Base-by-base conservation (phyloP, 768 basidiomycete species). In the Pleurotus ostreatus region DNA sequence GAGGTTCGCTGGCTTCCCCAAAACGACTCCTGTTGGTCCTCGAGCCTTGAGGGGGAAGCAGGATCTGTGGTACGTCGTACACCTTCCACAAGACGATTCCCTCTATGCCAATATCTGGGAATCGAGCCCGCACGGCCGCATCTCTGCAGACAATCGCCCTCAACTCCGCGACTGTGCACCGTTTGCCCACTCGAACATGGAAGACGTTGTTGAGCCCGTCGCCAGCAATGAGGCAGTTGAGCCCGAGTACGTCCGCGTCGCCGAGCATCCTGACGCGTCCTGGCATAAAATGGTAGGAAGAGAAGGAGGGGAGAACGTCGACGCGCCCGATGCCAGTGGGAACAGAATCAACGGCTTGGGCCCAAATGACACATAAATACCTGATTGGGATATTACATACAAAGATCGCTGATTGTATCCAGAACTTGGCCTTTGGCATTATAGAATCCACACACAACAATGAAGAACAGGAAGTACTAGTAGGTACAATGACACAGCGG, bases 371-470 rank as follows among this genome's bases (percentile, higher is more conserved):
- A 53, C 51, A 39, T 41, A 53, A 53, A 53, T 53, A 41, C 51
- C 51, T 41, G 34, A 37, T 53, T 53, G 51, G 51, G 51, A n/a
- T 53, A 49, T 41, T 41, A 53, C 51, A 53, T 43, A 41, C 51
- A 41, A 53, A 53, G 23, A 12, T n/a, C 26, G 30, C 22, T 49
- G 25, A 30, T 18, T 39, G n/a, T 38, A 7, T 53, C 51, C 51
- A 53, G 39, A 53, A 53, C 51, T 53, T 41, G 51, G 48, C 23
- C 37, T 39, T 37, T 53, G 41, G 51, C 23, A 53, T 53, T 53
- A 39, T 41, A 53, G 51, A 51, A 53, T 53, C 51, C 51, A 53
- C 51, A 53, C 51, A 53, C 51, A 53, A 53, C 51, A 53, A 53
- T 39, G 48, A 41, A 16, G 51, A 53, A 53, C 41, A 53, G 34